phyloP scores from a whole-genome alignment of 495 filamentous ascomycete genomes.

The Cercophora scortea region DNA sequence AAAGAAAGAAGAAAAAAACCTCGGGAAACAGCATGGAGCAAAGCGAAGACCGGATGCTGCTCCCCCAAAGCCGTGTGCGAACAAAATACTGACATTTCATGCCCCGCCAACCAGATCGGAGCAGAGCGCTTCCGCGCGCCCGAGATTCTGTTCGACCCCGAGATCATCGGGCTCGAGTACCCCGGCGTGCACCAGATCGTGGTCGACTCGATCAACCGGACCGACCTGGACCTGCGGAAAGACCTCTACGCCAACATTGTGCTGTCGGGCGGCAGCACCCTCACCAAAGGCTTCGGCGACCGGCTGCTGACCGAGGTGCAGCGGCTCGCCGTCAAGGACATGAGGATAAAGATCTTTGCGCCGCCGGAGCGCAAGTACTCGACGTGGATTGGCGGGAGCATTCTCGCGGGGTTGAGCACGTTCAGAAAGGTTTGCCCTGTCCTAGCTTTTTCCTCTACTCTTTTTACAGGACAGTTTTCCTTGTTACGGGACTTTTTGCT shows the following conservation, averaged over 20 bases:
- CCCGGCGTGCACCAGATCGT: conserved; percentile 96
- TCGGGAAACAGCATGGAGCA: no score
- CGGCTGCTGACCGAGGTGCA: conserved; percentile 87
- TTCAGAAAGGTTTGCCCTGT: conserved; percentile 78
- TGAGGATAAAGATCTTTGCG: conserved; percentile 98
- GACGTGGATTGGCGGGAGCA: conserved; percentile 97
- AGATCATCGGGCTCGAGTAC: conserved; percentile 94
- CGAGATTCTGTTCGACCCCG: conserved; percentile 96
- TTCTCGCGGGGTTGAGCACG: conserved; percentile 92
- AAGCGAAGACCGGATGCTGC: no score
- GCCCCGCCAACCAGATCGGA: conserved; percentile 58
- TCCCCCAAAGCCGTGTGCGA: no score
- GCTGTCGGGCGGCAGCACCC: conserved; percentile 86
- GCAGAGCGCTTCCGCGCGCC: conserved; percentile 91
- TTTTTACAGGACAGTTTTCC: not conserved
- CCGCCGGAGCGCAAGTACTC: conserved; percentile 65
- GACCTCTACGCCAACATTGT: conserved; percentile 93
- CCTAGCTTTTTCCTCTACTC: not conserved
- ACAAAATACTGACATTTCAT: conserved; percentile 6
- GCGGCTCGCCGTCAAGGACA: conserved; percentile 89
- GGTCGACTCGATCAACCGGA: conserved; percentile 89
- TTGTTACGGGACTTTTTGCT: no score
- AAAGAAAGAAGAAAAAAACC: no score
- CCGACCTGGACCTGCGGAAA: conserved; percentile 95
- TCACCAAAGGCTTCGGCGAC: conserved; percentile 88